Conservation (phyloP, 129 eudicot genomes). For the Artemisia annua region DNA sequence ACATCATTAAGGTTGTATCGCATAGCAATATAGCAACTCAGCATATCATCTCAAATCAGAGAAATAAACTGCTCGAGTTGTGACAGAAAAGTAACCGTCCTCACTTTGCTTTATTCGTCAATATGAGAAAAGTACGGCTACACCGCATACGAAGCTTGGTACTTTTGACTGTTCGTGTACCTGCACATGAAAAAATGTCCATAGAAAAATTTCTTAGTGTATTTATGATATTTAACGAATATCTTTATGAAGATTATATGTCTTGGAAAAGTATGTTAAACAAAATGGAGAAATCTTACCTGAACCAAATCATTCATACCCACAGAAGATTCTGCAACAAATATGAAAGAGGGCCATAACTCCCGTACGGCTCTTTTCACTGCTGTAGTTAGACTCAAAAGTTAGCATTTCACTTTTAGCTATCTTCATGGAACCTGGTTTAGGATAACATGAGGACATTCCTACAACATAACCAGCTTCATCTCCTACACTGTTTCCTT, state of each 20-base stretch:
- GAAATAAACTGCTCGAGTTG: background rate
- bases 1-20: background rate
- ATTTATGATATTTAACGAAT: too few relatives aligned
- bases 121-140: background rate
- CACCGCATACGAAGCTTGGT: too few relatives aligned
- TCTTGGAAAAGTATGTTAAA: background rate
- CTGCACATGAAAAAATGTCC: too few relatives aligned
- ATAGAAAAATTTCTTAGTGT: too few relatives aligned
- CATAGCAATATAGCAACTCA: background rate
- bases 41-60: background rate
- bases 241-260: background rate
- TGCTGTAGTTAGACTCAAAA: constrained; percentile 68
- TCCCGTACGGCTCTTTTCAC: constrained; percentile 54
- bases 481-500: constrained; percentile 68
- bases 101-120: constrained; percentile 5
- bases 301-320: constrained; percentile 20
- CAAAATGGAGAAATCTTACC: constrained; percentile 36
- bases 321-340: constrained; percentile 52
- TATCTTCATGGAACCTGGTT: constrained; percentile 63
- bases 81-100: background rate
- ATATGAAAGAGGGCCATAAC: constrained; percentile 88
- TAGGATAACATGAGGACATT: constrained; percentile 88
- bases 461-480: constrained; percentile 89
- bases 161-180: too few relatives aligned
- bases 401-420: constrained; percentile 50